Conservation (phyloP, 73 alveolate species). For the Diophrys appendiculata region DNA sequence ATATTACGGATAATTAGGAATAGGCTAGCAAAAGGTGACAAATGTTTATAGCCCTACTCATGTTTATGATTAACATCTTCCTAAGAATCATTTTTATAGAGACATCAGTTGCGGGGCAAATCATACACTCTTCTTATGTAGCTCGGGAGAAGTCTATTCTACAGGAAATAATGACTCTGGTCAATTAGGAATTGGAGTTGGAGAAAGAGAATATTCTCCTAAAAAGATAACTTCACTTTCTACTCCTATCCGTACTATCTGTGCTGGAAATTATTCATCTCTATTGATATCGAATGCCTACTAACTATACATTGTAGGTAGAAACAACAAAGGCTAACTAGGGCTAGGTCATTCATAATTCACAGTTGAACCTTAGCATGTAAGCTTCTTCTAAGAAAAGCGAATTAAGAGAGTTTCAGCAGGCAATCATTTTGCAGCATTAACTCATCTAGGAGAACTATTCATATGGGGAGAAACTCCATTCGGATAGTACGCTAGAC, state of each 20-base stretch:
- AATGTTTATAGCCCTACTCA: too few species aligned
- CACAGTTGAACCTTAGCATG: neutral
- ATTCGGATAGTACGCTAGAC: slow-evolving; percentile 19
- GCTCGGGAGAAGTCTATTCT: slow-evolving; percentile 4
- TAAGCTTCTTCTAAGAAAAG: neutral
- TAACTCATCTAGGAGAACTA: slow-evolving; percentile 11
- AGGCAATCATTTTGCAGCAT: slow-evolving; percentile 27
- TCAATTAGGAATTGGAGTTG: too few species aligned
- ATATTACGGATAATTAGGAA: slow-evolving; percentile 55
- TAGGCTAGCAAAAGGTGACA: neutral
- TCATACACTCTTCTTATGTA: neutral
- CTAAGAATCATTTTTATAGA: too few species aligned
- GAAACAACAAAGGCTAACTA: neutral
- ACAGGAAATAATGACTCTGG: slow-evolving; percentile 36
- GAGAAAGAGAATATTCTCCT: too few species aligned
- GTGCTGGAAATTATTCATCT: neutral
- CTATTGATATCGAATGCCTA: neutral
- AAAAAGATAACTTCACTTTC: too few species aligned
- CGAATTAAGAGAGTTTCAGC: slow-evolving; percentile 3
- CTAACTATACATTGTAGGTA: neutral
- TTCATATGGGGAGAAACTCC: slow-evolving; percentile 35
- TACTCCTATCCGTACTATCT: too few species aligned
- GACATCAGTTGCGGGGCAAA: neutral
- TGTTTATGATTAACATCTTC: too few species aligned
- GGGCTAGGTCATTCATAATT: neutral